Evolutionary conservation across 208 protist species (phyloP), one percentile per base, ranked within the genome.

Genomic region (Leishmania turanica): DNA sequence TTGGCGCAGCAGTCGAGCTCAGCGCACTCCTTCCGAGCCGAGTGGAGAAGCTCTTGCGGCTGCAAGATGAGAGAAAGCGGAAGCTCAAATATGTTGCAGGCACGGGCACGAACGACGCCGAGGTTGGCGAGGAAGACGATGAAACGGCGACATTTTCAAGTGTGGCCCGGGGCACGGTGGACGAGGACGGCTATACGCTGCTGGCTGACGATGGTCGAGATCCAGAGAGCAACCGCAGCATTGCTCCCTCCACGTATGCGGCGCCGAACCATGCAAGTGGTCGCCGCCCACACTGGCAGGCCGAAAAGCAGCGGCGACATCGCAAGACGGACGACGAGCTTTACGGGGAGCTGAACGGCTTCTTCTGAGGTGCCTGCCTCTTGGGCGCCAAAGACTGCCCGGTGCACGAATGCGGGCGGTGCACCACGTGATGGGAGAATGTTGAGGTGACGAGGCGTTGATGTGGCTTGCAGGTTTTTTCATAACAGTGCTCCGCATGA

Each of bases 1-100:
- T 96, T 19, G 91, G 94, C 24, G 84, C 80, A 15, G 82, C 75
- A 2, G 74, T 95, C 4, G 64, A 70, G 3, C 82, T 97, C 69
- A 58, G 70, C 37, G 76, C 90, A 34, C 77, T 78, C 5, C 87
- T 91, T 21, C 89, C 92, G 2, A n/a, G 34, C 37, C 89, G 80
- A 31, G 58, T 93, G 4, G 78, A 82, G 66, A 77, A 65, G 58
- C 75, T 91, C 4, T 47, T 90, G 24, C 34, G 54, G 47, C n/a
- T 64, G 71, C 80, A 83, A 45, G 84, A 83, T 31, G 74, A 62
- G 53, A 34, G 19, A 24, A 54, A 60, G 51, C 17, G 51, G 34
- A 76, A 45, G 51, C 72, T 47, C 49, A 31, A 8, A 47, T 42
- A 7, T n/a, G 49, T n/a, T 64, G 13, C 45, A 31, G 31, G 1